Evolutionary conservation across 768 basidiomycete genomes (phyloP).

Genomic region (Mycena sanguinolenta): DNA sequence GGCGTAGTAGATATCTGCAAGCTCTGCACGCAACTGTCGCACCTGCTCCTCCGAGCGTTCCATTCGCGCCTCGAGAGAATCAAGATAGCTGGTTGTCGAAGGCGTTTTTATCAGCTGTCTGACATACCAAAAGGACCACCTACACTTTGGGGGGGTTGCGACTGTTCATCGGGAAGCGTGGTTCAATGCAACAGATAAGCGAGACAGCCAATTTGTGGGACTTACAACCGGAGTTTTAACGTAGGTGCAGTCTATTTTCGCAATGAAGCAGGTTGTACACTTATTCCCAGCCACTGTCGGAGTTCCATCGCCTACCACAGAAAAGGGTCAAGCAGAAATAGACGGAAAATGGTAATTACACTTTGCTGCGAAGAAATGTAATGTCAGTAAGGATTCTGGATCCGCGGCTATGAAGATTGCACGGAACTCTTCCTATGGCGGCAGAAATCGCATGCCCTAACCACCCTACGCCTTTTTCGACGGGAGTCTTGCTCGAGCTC

Average conservation of each 20-base stretch:
- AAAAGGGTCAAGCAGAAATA: neutral
- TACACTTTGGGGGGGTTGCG: neutral
- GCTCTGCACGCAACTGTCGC: conserved; percentile 10
- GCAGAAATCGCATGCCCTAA: conserved; percentile 3
- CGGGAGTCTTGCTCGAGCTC: neutral
- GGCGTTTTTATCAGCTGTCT: too few species aligned
- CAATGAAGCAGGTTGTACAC: neutral
- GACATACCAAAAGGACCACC: neutral
- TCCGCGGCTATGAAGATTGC: too few species aligned
- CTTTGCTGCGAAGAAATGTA: neutral
- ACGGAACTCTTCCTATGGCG: neutral
- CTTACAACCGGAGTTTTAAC: neutral
- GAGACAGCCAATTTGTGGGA: too few species aligned
- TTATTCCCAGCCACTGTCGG: neutral
- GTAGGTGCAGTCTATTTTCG: neutral
- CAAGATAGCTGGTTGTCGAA: conserved; percentile 8
- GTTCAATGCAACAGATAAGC: neutral
- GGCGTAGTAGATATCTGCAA: neutral
- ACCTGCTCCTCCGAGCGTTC: conserved; percentile 12
- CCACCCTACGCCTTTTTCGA: neutral
- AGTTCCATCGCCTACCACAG: neutral
- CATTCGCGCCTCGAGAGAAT: conserved; percentile 17
- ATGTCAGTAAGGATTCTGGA: neutral
- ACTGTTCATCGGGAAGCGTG: neutral
- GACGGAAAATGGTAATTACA: neutral